phyloP scores from a whole-genome alignment of 1,284 basidiomycete genomes.

The Blastosporella zonata region DNA sequence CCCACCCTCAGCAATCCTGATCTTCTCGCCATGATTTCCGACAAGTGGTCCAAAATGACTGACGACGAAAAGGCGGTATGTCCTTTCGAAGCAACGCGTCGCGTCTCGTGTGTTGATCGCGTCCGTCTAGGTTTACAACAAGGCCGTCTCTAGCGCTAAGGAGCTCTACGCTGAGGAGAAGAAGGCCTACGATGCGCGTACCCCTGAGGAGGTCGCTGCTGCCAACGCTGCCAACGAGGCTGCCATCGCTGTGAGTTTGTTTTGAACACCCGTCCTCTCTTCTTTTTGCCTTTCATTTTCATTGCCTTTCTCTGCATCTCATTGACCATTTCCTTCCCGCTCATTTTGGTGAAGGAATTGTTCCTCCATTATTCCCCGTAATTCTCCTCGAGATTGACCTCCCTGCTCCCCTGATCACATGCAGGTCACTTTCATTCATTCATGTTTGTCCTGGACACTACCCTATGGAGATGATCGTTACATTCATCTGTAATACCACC shows the following conservation, averaged over 20 bases:
- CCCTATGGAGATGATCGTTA: not conserved
- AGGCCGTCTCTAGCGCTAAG: conserved; percentile 41
- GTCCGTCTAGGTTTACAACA: conserved; percentile 34
- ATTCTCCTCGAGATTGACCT: too few species aligned
- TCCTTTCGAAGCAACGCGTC: conserved; percentile 24
- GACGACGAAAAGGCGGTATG: conserved; percentile 72
- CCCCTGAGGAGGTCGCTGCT: conserved; percentile 43
- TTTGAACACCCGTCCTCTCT: not conserved
- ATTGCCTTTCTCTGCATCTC: not conserved
- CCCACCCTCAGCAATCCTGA: conserved; percentile 72
- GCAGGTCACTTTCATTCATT: not conserved
- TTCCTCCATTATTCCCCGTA: too few species aligned
- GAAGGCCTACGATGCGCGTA: conserved; percentile 50
- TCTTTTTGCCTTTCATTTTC: not conserved
- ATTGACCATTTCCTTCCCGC: too few species aligned
- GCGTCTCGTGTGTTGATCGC: conserved; percentile 17
- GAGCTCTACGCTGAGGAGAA: conserved; percentile 47
- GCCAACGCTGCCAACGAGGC: conserved; percentile 38
- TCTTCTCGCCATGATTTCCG: conserved; percentile 68
- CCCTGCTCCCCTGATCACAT: too few species aligned
- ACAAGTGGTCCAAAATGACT: conserved; percentile 71
- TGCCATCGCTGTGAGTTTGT: conserved; percentile 35
- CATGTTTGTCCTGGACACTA: not conserved
- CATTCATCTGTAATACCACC: not conserved
- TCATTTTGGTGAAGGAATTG: too few species aligned